These are phyloP conservation scores for Mortierella claussenii DNA, from an alignment of 192 early-diverging fungal species.

Conservation along the genomic window DNA sequence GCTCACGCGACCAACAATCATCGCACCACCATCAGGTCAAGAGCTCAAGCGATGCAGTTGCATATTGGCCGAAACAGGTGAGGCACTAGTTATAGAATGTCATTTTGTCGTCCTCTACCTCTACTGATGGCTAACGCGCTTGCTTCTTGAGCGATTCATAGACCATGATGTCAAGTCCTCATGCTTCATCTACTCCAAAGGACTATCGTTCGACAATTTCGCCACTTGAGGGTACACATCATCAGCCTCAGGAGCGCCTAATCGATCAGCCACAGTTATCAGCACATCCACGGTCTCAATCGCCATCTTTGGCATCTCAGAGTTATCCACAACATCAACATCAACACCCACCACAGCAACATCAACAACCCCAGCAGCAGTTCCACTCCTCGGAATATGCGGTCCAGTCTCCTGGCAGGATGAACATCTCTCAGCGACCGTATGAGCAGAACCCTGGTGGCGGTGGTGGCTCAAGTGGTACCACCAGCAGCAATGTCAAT, in stretches of 20 bases:
- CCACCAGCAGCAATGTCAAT: not conserved
- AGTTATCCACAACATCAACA: conserved; percentile 12
- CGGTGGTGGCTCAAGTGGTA: not conserved
- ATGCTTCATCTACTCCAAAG: not conserved
- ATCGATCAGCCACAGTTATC: too few species aligned
- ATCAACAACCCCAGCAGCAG: conserved; percentile 15
- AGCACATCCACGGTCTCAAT: too few species aligned
- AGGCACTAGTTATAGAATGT: not conserved
- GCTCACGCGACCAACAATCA: not conserved
- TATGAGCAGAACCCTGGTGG: conserved; percentile 1
- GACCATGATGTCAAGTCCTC: conserved; percentile 7
- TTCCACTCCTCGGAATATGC: conserved; percentile 5
- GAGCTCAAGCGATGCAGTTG: not conserved
- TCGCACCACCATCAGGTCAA: not conserved
- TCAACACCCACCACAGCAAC: conserved; percentile 15
- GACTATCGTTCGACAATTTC: conserved; percentile 9
- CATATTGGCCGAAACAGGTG: conserved; percentile 24
- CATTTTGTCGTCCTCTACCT: not conserved
- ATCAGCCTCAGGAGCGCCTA: too few species aligned
- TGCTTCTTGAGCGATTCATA: not conserved
- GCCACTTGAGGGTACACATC: too few species aligned
- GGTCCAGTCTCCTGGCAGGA: conserved; percentile 5
- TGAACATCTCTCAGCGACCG: not conserved
- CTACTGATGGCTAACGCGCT: not conserved
- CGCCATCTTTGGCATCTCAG: too few species aligned